phyloP scores from a whole-genome alignment of 2,329 filamentous ascomycete species.

The Penicillium concentricum region DNA sequence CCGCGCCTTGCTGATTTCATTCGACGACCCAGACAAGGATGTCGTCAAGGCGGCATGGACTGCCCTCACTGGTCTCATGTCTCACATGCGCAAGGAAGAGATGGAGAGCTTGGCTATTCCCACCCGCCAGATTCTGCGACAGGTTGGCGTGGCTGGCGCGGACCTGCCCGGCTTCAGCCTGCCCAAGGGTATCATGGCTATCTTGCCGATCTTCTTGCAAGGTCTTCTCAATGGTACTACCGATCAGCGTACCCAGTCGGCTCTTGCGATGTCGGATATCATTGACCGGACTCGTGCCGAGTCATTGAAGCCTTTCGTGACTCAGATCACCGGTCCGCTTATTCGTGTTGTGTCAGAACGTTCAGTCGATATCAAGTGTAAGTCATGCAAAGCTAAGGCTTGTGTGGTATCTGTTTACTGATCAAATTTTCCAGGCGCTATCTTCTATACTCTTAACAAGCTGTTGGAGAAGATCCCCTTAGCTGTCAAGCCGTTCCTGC shows the following conservation, averaged over 20 bases:
- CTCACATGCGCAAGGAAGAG: slow-evolving; percentile 89
- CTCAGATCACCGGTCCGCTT: slow-evolving; percentile 93
- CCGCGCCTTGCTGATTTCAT: slow-evolving; percentile 82
- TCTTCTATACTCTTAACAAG: slow-evolving; percentile 90
- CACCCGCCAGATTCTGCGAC: slow-evolving; percentile 79
- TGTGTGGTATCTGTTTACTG: slow-evolving; percentile 13
- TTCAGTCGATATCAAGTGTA: slow-evolving; percentile 85
- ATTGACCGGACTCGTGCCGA: slow-evolving; percentile 88
- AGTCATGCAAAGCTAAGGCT: slow-evolving; percentile 4
- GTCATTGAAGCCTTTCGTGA: slow-evolving; percentile 89
- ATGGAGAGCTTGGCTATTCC: slow-evolving; percentile 92
- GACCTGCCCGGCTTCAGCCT: slow-evolving; percentile 83
- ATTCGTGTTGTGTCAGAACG: slow-evolving; percentile 97
- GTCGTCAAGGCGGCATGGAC: slow-evolving; percentile 90
- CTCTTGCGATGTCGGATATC: slow-evolving; percentile 91
- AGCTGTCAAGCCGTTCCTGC: slow-evolving; percentile 93
- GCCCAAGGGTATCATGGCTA: slow-evolving; percentile 95
- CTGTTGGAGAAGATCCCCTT: slow-evolving; percentile 94
- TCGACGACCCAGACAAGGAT: slow-evolving; percentile 78
- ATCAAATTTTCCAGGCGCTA: slow-evolving; percentile 62
- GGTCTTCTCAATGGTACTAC: slow-evolving; percentile 94
- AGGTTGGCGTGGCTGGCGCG: slow-evolving; percentile 82
- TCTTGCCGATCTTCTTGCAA: slow-evolving; percentile 95
- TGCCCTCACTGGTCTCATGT: slow-evolving; percentile 82
- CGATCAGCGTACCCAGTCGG: slow-evolving; percentile 88